Evolutionary conservation across 2,329 filamentous ascomycete species (phyloP).

Genomic region (Iodosphaeria phyllophila): DNA sequence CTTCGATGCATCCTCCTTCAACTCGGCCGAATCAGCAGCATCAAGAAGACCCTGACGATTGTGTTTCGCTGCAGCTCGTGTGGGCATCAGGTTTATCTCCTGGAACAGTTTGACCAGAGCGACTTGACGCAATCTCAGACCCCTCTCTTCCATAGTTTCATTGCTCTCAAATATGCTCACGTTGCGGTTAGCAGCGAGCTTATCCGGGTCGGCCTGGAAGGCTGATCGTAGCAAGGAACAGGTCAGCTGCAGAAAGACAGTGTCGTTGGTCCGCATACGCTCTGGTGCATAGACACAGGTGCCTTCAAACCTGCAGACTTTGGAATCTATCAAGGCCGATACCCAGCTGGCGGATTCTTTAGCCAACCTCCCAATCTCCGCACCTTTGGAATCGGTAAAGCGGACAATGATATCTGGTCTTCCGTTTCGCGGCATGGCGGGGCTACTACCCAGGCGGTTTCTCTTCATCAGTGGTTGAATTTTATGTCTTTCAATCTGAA

Average conservation of each 20-base stretch:
- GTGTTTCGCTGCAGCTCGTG: conserved; percentile 52
- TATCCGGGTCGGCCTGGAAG: conserved; percentile 47
- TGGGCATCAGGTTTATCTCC: conserved; percentile 69
- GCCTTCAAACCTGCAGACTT: conserved; percentile 72
- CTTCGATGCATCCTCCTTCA: conserved; percentile 37
- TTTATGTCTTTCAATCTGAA: conserved; percentile 75
- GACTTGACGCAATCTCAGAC: conserved; percentile 67
- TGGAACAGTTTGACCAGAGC: conserved; percentile 77
- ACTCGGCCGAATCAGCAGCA: conserved; percentile 76
- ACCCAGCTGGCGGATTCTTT: conserved; percentile 86
- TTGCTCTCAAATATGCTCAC: conserved; percentile 65
- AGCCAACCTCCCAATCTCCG: conserved; percentile 71
- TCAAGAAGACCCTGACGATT: conserved; percentile 70
- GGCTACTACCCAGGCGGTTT: conserved; percentile 21
- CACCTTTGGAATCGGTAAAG: conserved; percentile 63
- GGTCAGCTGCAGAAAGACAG: conserved; percentile 73
- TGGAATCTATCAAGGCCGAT: conserved; percentile 78
- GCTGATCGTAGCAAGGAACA: conserved; percentile 59
- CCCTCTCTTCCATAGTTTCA: conserved; percentile 72
- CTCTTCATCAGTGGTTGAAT: conserved; percentile 38
- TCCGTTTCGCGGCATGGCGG: conserved; percentile 12
- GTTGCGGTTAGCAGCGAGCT: conserved; percentile 49
- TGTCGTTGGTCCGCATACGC: conserved; percentile 72
- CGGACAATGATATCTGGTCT: conserved; percentile 66
- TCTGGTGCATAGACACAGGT: conserved; percentile 82